These are phyloP conservation scores for Aspergillus sp. DNA, from an alignment of 2,329 filamentous ascomycete genomes.

Conservation along the genomic window DNA sequence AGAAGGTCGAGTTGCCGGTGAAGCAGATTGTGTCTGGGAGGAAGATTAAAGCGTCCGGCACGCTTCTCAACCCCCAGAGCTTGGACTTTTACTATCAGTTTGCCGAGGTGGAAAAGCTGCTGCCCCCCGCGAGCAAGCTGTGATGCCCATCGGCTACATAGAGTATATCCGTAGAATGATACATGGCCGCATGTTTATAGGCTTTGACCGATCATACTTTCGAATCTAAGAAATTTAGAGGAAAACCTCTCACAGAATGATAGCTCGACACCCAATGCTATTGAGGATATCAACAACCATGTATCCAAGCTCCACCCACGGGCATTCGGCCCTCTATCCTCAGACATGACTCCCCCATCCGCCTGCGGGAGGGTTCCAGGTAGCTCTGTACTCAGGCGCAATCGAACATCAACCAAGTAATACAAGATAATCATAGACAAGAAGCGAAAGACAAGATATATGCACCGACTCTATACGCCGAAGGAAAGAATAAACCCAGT, in stretches of 20 bases:
- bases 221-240: too few relatives aligned
- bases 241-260: too few relatives aligned
- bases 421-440: conserved; percentile 14
- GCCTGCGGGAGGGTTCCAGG: conserved; percentile 12
- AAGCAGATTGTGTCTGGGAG: conserved; percentile 81
- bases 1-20: conserved; percentile 81
- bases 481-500: conserved; percentile 1
- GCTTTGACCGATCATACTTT: too few relatives aligned
- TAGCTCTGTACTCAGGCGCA: not conserved
- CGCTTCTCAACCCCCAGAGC: conserved; percentile 72
- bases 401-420: conserved; percentile 7
- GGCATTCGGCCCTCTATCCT: conserved; percentile 2
- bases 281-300: conserved; percentile 1
- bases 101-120: conserved; percentile 63
- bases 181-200: too few relatives aligned
- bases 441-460: conserved; percentile 7
- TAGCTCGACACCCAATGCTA: too few relatives aligned
- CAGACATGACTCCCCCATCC: conserved; percentile 10
- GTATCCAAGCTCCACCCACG: not conserved
- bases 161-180: not conserved
- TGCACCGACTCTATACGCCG: conserved; percentile 21
- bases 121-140: conserved; percentile 36
- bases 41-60: conserved; percentile 71
- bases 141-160: not conserved
- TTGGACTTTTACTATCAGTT: conserved; percentile 79